These are phyloP conservation scores for Penicillium sp. DNA, from an alignment of 2,329 filamentous ascomycete species.

Conservation along the genomic window DNA sequence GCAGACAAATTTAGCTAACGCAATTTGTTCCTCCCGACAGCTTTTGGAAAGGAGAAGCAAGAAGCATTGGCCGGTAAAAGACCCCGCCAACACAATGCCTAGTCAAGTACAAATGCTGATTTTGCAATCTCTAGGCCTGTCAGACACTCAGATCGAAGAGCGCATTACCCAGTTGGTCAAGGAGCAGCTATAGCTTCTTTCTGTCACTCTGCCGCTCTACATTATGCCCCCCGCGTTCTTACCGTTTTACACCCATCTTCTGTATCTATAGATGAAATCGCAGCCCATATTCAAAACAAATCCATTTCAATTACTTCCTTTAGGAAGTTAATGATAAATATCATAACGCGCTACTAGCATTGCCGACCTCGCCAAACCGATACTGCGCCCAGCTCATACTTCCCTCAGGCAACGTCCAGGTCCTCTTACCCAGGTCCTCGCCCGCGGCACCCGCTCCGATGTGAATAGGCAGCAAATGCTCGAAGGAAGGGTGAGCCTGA, in stretches of 20 bases:
- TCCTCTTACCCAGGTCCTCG: conserved; percentile 45
- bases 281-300: conserved; percentile 18
- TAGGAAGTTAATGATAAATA: background rate
- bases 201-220: conserved; percentile 14
- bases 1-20: conserved; percentile 16
- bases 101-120: conserved; percentile 13
- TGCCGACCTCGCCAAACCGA: conserved; percentile 46
- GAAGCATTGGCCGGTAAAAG: conserved; percentile 59
- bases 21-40: conserved; percentile 39
- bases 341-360: conserved; percentile 16
- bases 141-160: conserved; percentile 69
- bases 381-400: conserved; percentile 58
- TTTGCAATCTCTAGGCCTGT: conserved; percentile 52
- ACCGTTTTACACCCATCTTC: conserved; percentile 26
- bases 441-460: conserved; percentile 58
- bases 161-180: conserved; percentile 65
- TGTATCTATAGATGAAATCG: conserved; percentile 44
- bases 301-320: conserved; percentile 2
- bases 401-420: conserved; percentile 52
- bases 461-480: conserved; percentile 62
- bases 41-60: conserved; percentile 67
- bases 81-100: background rate
- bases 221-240: conserved; percentile 28
- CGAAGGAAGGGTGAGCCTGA: conserved; percentile 62
- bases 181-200: conserved; percentile 37